Base-by-base conservation (phyloP, 228 moss, liverwort and hornwort genomes). In the Sphagnum magellanicum region DNA sequence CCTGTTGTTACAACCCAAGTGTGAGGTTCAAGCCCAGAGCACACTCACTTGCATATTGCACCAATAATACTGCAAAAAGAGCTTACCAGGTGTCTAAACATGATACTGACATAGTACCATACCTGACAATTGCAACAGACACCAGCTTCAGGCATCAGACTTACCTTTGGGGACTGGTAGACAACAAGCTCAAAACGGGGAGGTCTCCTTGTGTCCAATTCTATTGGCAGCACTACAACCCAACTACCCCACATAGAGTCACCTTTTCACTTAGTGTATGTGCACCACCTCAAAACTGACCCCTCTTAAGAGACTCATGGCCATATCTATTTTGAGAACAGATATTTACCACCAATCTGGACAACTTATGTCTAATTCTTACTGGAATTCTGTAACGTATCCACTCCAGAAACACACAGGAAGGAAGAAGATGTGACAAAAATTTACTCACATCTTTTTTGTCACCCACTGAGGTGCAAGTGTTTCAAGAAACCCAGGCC, bases 171-270 rank as follows among this genome's bases (percentile, higher is more conserved):
- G 77, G 83, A 87, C 53, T 76, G 88, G 72, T 97, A 97, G 72
- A 97, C 89, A 67, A 91, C 87, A 65, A 97, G 85, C 79, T 97
- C 93, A 79, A 72, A 79, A 78, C 71, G 84, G 58, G 75, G 77
- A 61, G 78, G 69, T 77, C 87, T 87, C 80, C 91, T 83, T 48
- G 85, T 51, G 48, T 83, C 81, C 15, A 85, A 79, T 67, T 87
- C 84, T 50, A 74, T 75, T 64, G 97, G 93, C 70, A 97, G 77
- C 71, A 97, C 97, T 75, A 83, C 88, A 79, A 83, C 91, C 93
- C 91, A 97, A 74, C 92, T 95, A 77, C 59, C 69, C 78, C 61
- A 87, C 70, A 81, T 72, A 75, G 49, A 48, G 74, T 74, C 71
- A 70, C 16, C 47, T 16, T 46, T 72, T 15, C 48, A 74, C 8